A percentile compares a stretch with the other conserved stretches of the same genome.
phyloP scores from a whole-genome alignment of 768 basidiomycete species.

The Erythrobasidium yunnanense region DNA sequence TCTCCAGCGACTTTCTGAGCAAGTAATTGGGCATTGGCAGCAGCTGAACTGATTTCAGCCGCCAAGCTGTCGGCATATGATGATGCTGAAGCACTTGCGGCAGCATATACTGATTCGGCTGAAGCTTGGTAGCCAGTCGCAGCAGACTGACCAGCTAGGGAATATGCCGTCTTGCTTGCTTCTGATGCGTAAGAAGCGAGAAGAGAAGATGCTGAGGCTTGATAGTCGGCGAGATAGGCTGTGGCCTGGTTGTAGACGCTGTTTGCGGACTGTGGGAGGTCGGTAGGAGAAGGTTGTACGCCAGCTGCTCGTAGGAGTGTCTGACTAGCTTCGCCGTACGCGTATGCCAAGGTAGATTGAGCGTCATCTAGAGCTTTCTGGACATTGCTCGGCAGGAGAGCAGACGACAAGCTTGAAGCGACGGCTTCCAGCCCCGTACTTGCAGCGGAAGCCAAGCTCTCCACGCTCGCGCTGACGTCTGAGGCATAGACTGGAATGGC shows the following conservation, averaged over 20 bases:
- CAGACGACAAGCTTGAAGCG: conserved; percentile 1
- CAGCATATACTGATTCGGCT: neutral
- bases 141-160: neutral
- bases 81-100: neutral
- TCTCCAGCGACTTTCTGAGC: neutral
- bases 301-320: conserved; percentile 10
- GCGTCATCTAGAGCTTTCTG: conserved; percentile 20
- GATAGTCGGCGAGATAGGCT: conserved; percentile 5
- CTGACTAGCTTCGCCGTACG: conserved; percentile 5
- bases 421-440: neutral
- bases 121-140: neutral
- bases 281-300: conserved; percentile 20
- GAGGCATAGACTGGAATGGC: neutral
- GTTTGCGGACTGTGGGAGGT: neutral
- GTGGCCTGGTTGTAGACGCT: conserved; percentile 9
- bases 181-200: conserved; percentile 5
- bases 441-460: neutral
- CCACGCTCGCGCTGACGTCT: neutral
- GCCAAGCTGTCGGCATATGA: conserved; percentile 1
- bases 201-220: neutral
- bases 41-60: conserved; percentile 4
- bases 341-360: neutral
- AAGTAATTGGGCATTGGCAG: conserved; percentile 8
- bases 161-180: conserved; percentile 6
- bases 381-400: conserved; percentile 10